Evolutionary conservation across 495 filamentous ascomycete genomes (phyloP).

Genomic region (Aspergillus sclerotioniger): DNA sequence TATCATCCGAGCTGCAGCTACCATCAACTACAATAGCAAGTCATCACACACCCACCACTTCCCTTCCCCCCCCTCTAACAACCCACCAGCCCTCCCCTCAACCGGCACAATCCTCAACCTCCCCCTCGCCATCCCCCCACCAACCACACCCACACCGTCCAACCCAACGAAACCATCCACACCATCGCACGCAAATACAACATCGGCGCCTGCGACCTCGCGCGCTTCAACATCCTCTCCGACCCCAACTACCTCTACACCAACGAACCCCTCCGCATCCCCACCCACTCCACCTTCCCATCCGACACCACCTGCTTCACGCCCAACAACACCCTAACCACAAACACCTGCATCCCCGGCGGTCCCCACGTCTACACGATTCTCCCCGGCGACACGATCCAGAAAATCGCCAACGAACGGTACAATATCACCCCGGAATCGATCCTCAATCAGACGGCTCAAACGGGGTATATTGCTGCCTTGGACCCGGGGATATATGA

Average conservation of each 20-base stretch:
- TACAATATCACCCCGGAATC: not conserved
- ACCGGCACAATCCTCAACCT: not conserved
- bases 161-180: not conserved
- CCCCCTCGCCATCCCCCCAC: not conserved
- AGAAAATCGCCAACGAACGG: not conserved
- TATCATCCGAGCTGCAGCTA: not conserved
- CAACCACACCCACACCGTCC: not conserved
- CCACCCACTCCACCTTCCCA: not conserved
- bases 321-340: not conserved
- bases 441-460: not conserved
- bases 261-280: not conserved
- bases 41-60: not conserved
- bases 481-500: not conserved
- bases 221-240: not conserved
- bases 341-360: not conserved
- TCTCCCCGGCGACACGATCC: not conserved
- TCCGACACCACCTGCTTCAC: not conserved
- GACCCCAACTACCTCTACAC: not conserved
- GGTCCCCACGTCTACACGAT: not conserved
- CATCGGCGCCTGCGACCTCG: not conserved
- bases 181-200: not conserved
- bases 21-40: not conserved
- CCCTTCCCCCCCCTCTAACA: not conserved
- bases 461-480: not conserved
- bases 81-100: not conserved